Evolutionary conservation across 805 yeast genomes (phyloP), one percentile per base, ranked within the genome.

Genomic region (Spathaspora girioi): DNA sequence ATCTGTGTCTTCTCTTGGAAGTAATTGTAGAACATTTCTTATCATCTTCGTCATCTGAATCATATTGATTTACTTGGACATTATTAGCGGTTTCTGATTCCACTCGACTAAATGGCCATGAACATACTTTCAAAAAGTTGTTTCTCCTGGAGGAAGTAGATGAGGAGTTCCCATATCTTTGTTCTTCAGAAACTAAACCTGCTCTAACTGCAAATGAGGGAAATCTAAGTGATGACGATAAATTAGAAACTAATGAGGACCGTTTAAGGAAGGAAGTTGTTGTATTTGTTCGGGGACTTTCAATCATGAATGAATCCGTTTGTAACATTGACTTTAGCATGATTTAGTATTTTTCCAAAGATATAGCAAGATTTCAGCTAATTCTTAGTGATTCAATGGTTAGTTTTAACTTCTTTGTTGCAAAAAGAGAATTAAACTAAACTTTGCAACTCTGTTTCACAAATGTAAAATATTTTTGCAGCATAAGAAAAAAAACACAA

Each of bases 321-420:
- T 41, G 55, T 52, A 44, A 55, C 9, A 50, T 38, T 52, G 84
- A 87, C 9, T 78, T 87, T 46, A 78, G 76, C 48, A 97, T 92
- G 63, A 38, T 56, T 2, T 14, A n/a, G 18, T 7, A 9, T 41
- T 12, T 5, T 41, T 23, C n/a, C 26, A 23, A 3, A 23, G 26
- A 23, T 23, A 23, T 23, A 23, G 31, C 17, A 23, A 42, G 40
- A 35, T 35, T 3, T 35, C 35, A 31, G 40, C 17, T 35, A 15
- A n/a, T 29, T 29, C 32, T 23, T 14, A 31, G 12, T 31, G 35
- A 31, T 11, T 31, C 26, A 23, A 23, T 6, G 26, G 3, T 23
- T 23, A 6, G 26, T 3, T 23, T 23, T 23, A 31, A 5, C 8
- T 14, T 10, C 9, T 31, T 5, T 31, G n/a, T 31, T 14, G 35